Evolutionary conservation across 1,139 yeast genomes (phyloP).

Genomic region (Suhomyces bolitotheri): DNA sequence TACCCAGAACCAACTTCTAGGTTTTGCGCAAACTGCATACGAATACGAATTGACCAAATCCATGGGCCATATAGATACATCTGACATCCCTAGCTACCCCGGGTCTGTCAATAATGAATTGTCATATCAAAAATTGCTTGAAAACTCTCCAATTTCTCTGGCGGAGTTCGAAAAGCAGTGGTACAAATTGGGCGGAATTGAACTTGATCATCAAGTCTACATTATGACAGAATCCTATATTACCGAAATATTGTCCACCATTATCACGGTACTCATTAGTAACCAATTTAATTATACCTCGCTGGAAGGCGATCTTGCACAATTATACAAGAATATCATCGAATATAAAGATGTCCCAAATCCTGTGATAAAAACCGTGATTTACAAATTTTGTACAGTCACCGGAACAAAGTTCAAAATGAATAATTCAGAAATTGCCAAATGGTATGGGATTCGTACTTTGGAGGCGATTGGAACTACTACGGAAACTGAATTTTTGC

Average conservation of each 20-base stretch:
- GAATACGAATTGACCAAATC: slow-evolving; percentile 52
- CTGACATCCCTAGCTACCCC: slow-evolving; percentile 10
- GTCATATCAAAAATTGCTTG: slow-evolving; percentile 40
- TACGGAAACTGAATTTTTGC: slow-evolving; percentile 47
- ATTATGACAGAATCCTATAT: slow-evolving; percentile 25
- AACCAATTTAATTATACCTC: slow-evolving; percentile 32
- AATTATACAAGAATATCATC: slow-evolving; percentile 21
- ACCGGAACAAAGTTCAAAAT: slow-evolving; percentile 29
- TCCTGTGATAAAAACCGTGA: slow-evolving; percentile 46
- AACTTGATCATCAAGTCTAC: slow-evolving; percentile 37
- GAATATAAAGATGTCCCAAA: slow-evolving; percentile 19
- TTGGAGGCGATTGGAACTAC: slow-evolving; percentile 34
- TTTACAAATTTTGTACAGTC: slow-evolving; percentile 39
- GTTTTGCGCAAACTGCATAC: slow-evolving; percentile 43
- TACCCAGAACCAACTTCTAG: slow-evolving; percentile 28
- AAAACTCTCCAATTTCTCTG: slow-evolving; percentile 56
- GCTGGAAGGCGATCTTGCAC: slow-evolving; percentile 23
- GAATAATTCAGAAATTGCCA: slow-evolving; percentile 43
- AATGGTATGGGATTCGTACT: slow-evolving; percentile 62
- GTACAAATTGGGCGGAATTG: slow-evolving; percentile 59
- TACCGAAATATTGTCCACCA: slow-evolving; percentile 37
- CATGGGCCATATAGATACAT: slow-evolving; percentile 45
- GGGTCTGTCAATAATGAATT: slow-evolving; percentile 2
- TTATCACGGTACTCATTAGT: slow-evolving; percentile 54
- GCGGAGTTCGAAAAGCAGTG: slow-evolving; percentile 55